Percentiles rank a stretch among this genome's conserved stretches.
Evolutionary conservation across 2,329 filamentous ascomycete genomes (phyloP).

Genomic region (Sclerotinia trifoliorum): DNA sequence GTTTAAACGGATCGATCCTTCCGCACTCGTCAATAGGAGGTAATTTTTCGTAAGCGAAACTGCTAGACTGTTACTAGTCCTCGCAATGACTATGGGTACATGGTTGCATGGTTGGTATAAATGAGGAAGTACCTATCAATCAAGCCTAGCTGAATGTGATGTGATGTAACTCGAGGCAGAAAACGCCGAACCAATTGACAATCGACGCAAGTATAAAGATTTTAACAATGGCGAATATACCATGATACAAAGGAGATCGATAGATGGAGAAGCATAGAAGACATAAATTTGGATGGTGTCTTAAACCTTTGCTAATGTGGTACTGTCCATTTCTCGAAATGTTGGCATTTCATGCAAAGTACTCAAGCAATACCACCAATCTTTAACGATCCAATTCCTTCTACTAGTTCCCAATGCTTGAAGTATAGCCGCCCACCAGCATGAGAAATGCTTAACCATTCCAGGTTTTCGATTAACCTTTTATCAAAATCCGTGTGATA

Average conservation of each 20-base stretch:
- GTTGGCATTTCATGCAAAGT: not conserved
- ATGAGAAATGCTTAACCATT: not conserved
- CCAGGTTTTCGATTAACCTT: not conserved
- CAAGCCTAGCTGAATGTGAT: not conserved
- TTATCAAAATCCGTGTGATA: not conserved
- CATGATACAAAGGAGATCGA: not conserved
- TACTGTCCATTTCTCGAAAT: not conserved
- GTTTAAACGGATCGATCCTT: not conserved
- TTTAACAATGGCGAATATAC: not conserved
- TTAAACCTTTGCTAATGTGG: not conserved
- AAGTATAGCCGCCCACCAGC: not conserved
- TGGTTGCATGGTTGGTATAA: not conserved
- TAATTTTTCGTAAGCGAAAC: not conserved
- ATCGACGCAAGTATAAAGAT: not conserved
- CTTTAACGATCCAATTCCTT: constrained; percentile 11
- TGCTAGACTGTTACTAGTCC: not conserved
- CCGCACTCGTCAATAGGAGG: not conserved
- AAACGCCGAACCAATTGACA: not conserved
- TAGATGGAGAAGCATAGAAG: not conserved
- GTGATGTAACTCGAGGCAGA: not conserved
- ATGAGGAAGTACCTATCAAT: not conserved
- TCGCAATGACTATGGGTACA: not conserved
- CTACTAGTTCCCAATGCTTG: constrained; percentile 11
- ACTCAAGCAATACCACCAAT: not conserved
- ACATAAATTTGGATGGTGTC: not conserved